These are phyloP conservation scores for Coemansia sp. DNA, from an alignment of 192 early-diverging fungal species.

Conservation along the genomic window DNA sequence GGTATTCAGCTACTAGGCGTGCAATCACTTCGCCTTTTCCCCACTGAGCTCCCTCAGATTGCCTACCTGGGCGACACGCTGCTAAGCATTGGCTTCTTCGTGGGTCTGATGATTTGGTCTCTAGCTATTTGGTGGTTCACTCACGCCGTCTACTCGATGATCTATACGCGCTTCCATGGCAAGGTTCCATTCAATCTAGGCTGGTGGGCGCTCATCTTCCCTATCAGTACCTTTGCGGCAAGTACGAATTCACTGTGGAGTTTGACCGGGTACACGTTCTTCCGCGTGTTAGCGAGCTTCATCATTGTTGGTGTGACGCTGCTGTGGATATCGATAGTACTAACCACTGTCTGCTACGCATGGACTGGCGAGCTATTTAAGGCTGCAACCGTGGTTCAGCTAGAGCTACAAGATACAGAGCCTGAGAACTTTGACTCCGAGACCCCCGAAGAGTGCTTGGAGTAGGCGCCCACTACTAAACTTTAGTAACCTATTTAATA, in stretches of 20 bases:
- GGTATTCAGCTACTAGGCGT: slow-evolving; percentile 53
- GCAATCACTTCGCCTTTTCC: slow-evolving; percentile 32
- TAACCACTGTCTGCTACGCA: slow-evolving; percentile 33
- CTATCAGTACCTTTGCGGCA: slow-evolving; percentile 43
- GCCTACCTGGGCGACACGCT: slow-evolving; percentile 31
- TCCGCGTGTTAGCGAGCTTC: slow-evolving; percentile 38
- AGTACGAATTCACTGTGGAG: slow-evolving; percentile 25
- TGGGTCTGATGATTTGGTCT: slow-evolving; percentile 52
- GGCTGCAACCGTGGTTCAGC: slow-evolving; percentile 20
- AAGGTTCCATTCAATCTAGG: slow-evolving; percentile 56
- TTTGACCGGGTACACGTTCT: slow-evolving; percentile 27
- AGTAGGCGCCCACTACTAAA: not conserved
- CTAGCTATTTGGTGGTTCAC: slow-evolving; percentile 52
- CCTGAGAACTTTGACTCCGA: not conserved
- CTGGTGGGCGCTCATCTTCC: slow-evolving; percentile 63
- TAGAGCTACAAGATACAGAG: slow-evolving; percentile 16
- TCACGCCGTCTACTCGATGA: slow-evolving; percentile 44
- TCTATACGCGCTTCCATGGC: slow-evolving; percentile 22
- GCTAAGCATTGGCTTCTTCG: slow-evolving; percentile 27
- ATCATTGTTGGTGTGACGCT: slow-evolving; percentile 32
- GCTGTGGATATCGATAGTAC: slow-evolving; percentile 34
- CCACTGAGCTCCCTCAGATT: slow-evolving; percentile 25
- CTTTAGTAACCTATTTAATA: not conserved
- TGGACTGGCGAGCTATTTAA: slow-evolving; percentile 51
- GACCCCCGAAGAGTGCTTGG: not conserved